A percentile compares a stretch with the other conserved stretches of the same genome.
Conservation (phyloP, 2,329 filamentous ascomycete genomes). For the Exophiala viscosa region DNA sequence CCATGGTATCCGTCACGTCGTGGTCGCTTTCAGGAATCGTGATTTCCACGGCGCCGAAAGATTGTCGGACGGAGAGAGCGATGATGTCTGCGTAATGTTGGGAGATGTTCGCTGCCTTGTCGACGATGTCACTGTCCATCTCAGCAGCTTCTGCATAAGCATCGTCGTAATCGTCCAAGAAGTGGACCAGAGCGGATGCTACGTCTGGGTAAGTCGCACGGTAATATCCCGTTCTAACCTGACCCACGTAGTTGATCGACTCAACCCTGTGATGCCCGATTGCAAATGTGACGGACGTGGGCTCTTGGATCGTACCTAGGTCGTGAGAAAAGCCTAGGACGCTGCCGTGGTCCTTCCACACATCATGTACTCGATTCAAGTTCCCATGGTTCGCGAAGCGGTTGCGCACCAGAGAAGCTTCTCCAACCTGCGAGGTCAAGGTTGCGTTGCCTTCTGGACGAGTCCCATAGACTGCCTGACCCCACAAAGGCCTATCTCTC, state of each 20-base stretch:
- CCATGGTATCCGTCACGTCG: slow-evolving; percentile 33
- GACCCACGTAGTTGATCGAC: slow-evolving; percentile 41
- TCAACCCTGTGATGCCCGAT: slow-evolving; percentile 41
- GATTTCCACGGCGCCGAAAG: slow-evolving; percentile 41
- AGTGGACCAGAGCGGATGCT: slow-evolving; percentile 36
- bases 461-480: slow-evolving; percentile 40
- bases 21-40: slow-evolving; percentile 36
- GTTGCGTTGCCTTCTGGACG: slow-evolving; percentile 29
- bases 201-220: slow-evolving; percentile 35
- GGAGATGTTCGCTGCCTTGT: slow-evolving; percentile 29
- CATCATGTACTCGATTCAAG: slow-evolving; percentile 27
- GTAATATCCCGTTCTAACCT: slow-evolving; percentile 41
- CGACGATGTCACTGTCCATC: slow-evolving; percentile 34
- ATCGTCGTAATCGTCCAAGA: slow-evolving; percentile 40
- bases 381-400: slow-evolving; percentile 35
- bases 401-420: slow-evolving; percentile 29
- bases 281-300: slow-evolving; percentile 38
- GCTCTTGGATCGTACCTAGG: slow-evolving; percentile 32
- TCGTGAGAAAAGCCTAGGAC: slow-evolving; percentile 41
- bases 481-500: slow-evolving; percentile 42
- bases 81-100: slow-evolving; percentile 43
- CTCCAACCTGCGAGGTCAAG: slow-evolving; percentile 34
- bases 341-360: slow-evolving; percentile 30
- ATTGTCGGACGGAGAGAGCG: slow-evolving; percentile 40
- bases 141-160: slow-evolving; percentile 35